Percentiles rank a stretch among this genome's conserved stretches.
These are phyloP conservation scores for Haplosporangium sp. DNA, from an alignment of 371 early-diverging fungal species.

Conservation along the genomic window DNA sequence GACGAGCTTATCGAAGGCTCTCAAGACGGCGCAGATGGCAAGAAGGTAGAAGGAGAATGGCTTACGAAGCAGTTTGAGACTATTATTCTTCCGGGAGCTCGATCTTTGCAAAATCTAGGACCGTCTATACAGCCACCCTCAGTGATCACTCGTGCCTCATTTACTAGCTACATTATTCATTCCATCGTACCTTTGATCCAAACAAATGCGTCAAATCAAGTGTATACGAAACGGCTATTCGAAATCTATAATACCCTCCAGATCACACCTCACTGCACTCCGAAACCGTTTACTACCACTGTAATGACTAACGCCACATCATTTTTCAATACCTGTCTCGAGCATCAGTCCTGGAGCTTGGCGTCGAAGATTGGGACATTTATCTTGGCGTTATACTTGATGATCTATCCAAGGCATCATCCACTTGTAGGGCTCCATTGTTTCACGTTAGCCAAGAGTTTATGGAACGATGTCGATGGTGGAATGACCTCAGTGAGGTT, in stretches of 20 bases:
- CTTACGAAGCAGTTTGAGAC: constrained; percentile 48
- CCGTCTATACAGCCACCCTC: constrained; percentile 35
- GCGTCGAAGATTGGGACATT: constrained; percentile 70
- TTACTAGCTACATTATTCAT: constrained; percentile 41
- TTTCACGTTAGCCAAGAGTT: constrained; percentile 71
- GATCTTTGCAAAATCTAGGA: constrained; percentile 22
- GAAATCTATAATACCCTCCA: constrained; percentile 29
- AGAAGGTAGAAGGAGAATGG: constrained; percentile 52
- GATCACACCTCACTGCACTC: constrained; percentile 19
- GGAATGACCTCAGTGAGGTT: constrained; percentile 43
- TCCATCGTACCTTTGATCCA: constrained; percentile 49
- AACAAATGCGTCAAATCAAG: constrained; percentile 7
- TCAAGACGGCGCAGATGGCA: constrained; percentile 39
- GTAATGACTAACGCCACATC: constrained; percentile 54
- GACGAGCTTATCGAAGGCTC: constrained; percentile 42
- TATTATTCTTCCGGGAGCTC: constrained; percentile 36
- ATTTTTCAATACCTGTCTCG: constrained; percentile 45
- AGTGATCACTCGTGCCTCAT: constrained; percentile 24
- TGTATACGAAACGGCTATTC: constrained; percentile 32
- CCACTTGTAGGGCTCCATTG: constrained; percentile 78
- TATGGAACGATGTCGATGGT: constrained; percentile 67
- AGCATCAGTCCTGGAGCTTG: constrained; percentile 59
- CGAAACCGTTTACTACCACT: constrained; percentile 50
- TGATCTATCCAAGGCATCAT: constrained; percentile 79
- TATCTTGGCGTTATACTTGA: constrained; percentile 72